A percentile compares a stretch with the other conserved stretches of the same genome.
Conservation (phyloP, 441 rosid genomes). For the Corymbia calophylla region DNA sequence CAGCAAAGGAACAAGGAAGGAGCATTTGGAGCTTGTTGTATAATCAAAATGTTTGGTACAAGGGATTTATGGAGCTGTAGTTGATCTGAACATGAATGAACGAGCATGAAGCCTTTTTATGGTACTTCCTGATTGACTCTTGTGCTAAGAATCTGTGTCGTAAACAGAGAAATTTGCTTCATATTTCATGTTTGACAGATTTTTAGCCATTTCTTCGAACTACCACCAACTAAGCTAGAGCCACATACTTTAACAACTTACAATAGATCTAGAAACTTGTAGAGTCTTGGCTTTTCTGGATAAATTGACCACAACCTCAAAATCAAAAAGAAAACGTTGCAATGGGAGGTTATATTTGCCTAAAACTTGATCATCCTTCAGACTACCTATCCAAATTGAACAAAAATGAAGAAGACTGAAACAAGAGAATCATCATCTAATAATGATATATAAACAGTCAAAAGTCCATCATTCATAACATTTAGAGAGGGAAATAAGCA, state of each 20-base stretch:
- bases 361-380: accelerated
- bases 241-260: not conserved
- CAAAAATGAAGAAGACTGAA: not conserved
- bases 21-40: too few relatives aligned
- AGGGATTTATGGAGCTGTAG: not conserved
- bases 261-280: not conserved
- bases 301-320: not conserved
- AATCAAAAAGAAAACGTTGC: not conserved
- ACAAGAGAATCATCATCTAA: not conserved
- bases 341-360: not conserved
- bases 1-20: too few relatives aligned
- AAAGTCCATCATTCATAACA: not conserved
- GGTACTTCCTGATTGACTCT: not conserved
- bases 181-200: not conserved
- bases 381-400: not conserved
- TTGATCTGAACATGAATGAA: not conserved
- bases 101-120: not conserved
- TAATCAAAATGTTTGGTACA: too few relatives aligned
- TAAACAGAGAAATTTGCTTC: not conserved
- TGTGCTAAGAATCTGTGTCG: not conserved
- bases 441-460: not conserved
- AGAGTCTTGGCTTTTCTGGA: not conserved
- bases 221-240: not conserved
- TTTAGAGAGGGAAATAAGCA: not conserved
- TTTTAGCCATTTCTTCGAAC: not conserved